These are phyloP conservation scores for Davidsoniella virescens DNA, from an alignment of 2,329 filamentous ascomycete genomes.

Conservation along the genomic window DNA sequence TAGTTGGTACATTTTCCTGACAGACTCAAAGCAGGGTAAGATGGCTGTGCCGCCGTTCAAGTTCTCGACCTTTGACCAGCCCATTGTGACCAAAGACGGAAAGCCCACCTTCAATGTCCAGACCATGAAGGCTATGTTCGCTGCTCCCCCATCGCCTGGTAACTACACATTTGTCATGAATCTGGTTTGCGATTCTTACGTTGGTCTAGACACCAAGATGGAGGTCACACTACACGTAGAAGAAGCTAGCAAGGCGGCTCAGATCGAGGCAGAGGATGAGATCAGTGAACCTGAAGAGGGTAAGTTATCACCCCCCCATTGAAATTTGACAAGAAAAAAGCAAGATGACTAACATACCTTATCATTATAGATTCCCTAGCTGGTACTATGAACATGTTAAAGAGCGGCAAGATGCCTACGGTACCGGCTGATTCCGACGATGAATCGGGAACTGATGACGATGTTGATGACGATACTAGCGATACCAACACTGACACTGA, in stretches of 20 bases:
- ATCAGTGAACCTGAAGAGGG: slow-evolving; percentile 97
- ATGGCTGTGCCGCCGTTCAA: slow-evolving; percentile 93
- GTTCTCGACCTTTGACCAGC: slow-evolving; percentile 85
- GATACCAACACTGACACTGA: slow-evolving; percentile 55
- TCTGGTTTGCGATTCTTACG: slow-evolving; percentile 82
- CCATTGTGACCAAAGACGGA: slow-evolving; percentile 62
- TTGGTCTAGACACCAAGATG: slow-evolving; percentile 84
- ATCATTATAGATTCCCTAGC: slow-evolving; percentile 62
- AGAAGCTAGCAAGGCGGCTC: slow-evolving; percentile 68
- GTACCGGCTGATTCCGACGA: slow-evolving; percentile 47
- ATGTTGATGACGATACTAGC: slow-evolving; percentile 49
- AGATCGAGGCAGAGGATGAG: slow-evolving; percentile 74
- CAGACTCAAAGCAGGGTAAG: slow-evolving; percentile 85
- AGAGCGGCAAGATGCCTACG: slow-evolving; percentile 43
- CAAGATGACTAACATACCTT: slow-evolving; percentile 14
- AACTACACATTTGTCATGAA: slow-evolving; percentile 93
- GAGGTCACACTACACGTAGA: slow-evolving; percentile 82
- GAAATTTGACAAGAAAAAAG: background rate
- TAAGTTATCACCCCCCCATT: slow-evolving; percentile 30
- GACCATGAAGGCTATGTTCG: slow-evolving; percentile 93
- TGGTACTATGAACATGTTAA: slow-evolving; percentile 77
- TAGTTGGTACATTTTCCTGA: slow-evolving; percentile 86
- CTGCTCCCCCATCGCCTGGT: slow-evolving; percentile 78
- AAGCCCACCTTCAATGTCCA: slow-evolving; percentile 90
- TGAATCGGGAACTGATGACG: slow-evolving; percentile 65